A percentile compares a stretch with the other conserved stretches of the same genome.
phyloP scores from a whole-genome alignment of 164 flowering plant genomes.

The Vitis riparia region DNA sequence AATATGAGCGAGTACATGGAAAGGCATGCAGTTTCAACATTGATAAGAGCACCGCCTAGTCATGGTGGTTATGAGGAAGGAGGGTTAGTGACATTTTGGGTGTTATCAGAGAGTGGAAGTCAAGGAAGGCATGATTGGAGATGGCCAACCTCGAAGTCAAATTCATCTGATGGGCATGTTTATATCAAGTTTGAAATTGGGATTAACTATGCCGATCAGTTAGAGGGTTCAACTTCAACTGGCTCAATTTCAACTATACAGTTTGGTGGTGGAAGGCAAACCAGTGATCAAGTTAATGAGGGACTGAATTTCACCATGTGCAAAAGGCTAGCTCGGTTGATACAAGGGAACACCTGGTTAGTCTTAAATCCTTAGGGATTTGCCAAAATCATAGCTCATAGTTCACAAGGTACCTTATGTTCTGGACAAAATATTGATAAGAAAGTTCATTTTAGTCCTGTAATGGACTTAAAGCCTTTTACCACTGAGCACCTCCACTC shows the following conservation, averaged over 20 bases:
- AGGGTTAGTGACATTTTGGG: conserved; percentile 33
- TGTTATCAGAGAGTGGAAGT: conserved; percentile 42
- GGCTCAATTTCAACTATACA: conserved; percentile 18
- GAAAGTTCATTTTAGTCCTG: too few species aligned
- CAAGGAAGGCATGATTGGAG: conserved; percentile 54
- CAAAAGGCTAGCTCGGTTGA: conserved; percentile 57
- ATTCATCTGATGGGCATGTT: conserved; percentile 51
- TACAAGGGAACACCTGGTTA: too few species aligned
- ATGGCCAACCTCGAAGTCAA: conserved; percentile 65
- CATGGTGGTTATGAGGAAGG: too few species aligned
- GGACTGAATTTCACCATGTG: conserved; percentile 74
- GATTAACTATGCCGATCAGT: conserved; percentile 23
- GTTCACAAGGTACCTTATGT: too few species aligned
- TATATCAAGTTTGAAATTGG: conserved; percentile 66
- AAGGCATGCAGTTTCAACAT: too few species aligned
- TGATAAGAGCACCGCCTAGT: too few species aligned
- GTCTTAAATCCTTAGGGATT: too few species aligned
- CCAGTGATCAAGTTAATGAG: conserved; percentile 42
- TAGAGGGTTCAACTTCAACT: conserved; percentile 19
- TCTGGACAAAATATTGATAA: too few species aligned
- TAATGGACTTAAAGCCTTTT: too few species aligned
- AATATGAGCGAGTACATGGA: too few species aligned
- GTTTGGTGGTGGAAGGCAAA: conserved; percentile 26
- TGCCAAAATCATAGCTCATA: too few species aligned
- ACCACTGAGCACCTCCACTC: conserved; percentile 20